Percentiles rank a stretch among this genome's conserved stretches.
phyloP scores from a whole-genome alignment of 108 stramenopile genomes.

The Aureococcus anophagefferens region DNA sequence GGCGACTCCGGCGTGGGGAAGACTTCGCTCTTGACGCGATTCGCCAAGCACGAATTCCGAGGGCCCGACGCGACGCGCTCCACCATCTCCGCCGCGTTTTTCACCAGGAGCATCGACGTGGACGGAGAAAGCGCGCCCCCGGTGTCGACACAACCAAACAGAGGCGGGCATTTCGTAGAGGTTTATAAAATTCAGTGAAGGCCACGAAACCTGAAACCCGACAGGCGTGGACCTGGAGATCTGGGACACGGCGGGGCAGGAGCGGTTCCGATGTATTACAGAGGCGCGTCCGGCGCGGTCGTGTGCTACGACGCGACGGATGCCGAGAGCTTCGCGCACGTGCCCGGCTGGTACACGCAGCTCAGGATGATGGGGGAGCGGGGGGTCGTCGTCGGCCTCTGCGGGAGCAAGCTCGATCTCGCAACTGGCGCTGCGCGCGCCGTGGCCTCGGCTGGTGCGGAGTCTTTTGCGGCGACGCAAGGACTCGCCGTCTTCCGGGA shows the following conservation, averaged over 20 bases:
- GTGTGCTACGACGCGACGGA: background rate
- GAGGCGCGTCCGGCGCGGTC: conserved; percentile 3
- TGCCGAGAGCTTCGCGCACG: background rate
- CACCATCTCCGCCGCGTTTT: conserved; percentile 6
- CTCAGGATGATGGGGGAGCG: too few relatives aligned
- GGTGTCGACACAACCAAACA: background rate
- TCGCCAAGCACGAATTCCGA: background rate
- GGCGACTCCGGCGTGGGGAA: conserved; percentile 9
- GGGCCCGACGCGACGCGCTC: background rate
- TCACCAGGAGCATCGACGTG: background rate
- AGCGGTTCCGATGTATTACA: conserved; percentile 5
- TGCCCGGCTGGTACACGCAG: background rate
- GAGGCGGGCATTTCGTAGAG: background rate
- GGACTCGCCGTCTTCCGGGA: too few relatives aligned
- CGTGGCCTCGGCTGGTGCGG: too few relatives aligned
- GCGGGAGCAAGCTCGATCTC: too few relatives aligned
- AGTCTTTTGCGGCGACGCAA: too few relatives aligned
- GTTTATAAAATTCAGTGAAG: too few relatives aligned
- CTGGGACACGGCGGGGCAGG: conserved; percentile 18
- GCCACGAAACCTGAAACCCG: too few relatives aligned
- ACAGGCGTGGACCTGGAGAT: background rate
- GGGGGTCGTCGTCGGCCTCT: too few relatives aligned
- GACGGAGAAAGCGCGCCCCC: too few relatives aligned
- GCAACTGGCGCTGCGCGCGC: too few relatives aligned
- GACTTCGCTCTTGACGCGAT: background rate